phyloP scores from a whole-genome alignment of 176 grass and related monocot species.

The Elymus sibiricus region DNA sequence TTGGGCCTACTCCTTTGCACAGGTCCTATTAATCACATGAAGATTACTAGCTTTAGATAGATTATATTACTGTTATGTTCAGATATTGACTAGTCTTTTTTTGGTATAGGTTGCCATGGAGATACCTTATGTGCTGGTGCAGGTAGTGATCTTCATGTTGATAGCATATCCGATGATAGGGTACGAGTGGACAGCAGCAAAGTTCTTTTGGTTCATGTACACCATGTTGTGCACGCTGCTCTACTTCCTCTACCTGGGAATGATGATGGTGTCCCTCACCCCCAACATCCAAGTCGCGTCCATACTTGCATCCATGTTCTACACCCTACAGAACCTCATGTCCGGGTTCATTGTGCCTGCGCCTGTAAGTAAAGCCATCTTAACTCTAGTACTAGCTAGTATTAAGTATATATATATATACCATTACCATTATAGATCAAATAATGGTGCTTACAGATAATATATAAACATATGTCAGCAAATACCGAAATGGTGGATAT shows the following conservation, averaged over 20 bases:
- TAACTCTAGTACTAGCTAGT: not conserved
- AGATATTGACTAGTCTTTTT: not conserved
- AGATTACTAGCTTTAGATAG: not conserved
- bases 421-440: not conserved
- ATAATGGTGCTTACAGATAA: not conserved
- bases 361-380: slow-evolving; percentile 46
- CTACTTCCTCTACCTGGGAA: slow-evolving; percentile 66
- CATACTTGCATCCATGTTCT: slow-evolving; percentile 60
- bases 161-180: slow-evolving; percentile 71
- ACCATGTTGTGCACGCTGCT: slow-evolving; percentile 60
- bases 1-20: slow-evolving; percentile 81
- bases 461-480: slow-evolving; percentile 36
- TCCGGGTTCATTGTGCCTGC: slow-evolving; percentile 59
- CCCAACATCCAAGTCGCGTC: slow-evolving; percentile 55
- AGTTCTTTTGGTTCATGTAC: slow-evolving; percentile 68
- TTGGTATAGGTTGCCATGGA: slow-evolving; percentile 48
- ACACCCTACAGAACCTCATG: slow-evolving; percentile 50
- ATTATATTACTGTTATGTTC: not conserved
- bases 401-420: no score
- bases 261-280: slow-evolving; percentile 60
- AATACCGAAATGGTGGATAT: slow-evolving; percentile 89
- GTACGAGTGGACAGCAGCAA: slow-evolving; percentile 44
- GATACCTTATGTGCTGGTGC: slow-evolving; percentile 55
- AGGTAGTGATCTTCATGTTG: slow-evolving; percentile 38
- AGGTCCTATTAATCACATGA: slow-evolving; percentile 27